Evolutionary conservation across 805 yeast genomes (phyloP).

Genomic region (Monosporozyma aerobia): DNA sequence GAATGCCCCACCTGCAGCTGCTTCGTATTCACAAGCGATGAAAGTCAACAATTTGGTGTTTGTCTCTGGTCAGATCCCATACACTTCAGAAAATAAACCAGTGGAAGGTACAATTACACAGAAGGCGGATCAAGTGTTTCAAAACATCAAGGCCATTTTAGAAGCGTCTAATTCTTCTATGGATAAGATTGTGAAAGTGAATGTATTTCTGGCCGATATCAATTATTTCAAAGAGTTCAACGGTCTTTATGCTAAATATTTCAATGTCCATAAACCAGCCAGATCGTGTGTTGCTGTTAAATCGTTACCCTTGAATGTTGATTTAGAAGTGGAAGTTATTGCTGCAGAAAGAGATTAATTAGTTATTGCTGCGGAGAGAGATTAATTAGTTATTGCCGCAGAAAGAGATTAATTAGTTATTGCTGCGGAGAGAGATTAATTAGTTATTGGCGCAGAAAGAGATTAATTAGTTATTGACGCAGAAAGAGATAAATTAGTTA

Average conservation of each 20-base stretch:
- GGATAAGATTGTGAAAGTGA: conserved; percentile 75
- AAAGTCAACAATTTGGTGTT: conserved; percentile 79
- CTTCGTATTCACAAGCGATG: conserved; percentile 90
- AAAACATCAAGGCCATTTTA: conserved; percentile 59
- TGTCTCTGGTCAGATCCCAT: conserved; percentile 91
- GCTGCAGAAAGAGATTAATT: conserved; percentile 52
- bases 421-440: too few species aligned
- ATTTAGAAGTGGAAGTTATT: conserved; percentile 78
- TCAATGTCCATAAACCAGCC: conserved; percentile 76
- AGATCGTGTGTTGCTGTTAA: conserved; percentile 95
- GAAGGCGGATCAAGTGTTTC: conserved; percentile 63
- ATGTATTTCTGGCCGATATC: conserved; percentile 85
- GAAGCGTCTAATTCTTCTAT: conserved; percentile 77
- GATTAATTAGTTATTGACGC: too few species aligned
- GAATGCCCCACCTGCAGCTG: conserved; percentile 91
- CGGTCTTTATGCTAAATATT: conserved; percentile 67
- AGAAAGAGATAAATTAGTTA: too few species aligned
- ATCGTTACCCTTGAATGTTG: conserved; percentile 78
- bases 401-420: too few species aligned
- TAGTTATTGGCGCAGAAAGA: too few species aligned
- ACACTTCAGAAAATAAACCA: conserved; percentile 69
- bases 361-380: not conserved
- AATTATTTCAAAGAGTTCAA: conserved; percentile 74
- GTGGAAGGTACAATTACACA: conserved; percentile 66
- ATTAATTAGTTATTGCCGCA: too few species aligned